Base-by-base conservation (phyloP, 768 basidiomycete genomes). In the Tulasnella sp. region DNA sequence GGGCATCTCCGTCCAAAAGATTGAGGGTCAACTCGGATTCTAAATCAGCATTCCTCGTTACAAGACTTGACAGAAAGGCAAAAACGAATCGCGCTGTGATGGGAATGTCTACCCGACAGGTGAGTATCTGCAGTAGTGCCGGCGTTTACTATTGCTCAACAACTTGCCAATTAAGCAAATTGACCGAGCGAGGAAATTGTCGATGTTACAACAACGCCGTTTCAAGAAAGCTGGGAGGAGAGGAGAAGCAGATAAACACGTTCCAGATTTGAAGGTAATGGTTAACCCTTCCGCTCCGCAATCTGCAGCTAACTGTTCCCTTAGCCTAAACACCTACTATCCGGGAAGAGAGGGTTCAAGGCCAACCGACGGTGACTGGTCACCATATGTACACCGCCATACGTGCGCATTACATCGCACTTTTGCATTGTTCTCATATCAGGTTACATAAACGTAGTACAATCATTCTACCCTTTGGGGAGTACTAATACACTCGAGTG, bases 171-270 rank as follows among this genome's bases (percentile, higher is more conserved):
- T 29, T 6, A 21, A 43, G 52, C 54, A 29, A 42, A 53, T 46
- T 58, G 32, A 12, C 7, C 25, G n/a, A 2, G 23, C n/a, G 21
- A 34, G 57, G 53, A 53, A 49, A 65, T 49, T 43, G 21, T 9
- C 59, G 51, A 23, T n/a, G 39, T 62, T 79, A 68, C 80, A 84
- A 65, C 74, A 97, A 58, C 84, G 88, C 62, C 87, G 89, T 65
- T 78, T 94, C 78, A 78, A 53, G 84, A 90, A 59, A 94, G 94
- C 68, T 80, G 81, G 75, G 76, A 82, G 41, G 94, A 90, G 23
- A 89, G 84, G 67, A 58, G 94, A 99, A 76, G 75, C 79, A 58
- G 90, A 93, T 72, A 81, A 87, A 62, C 77, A 77, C 9, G 90
- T 90, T 71, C 77, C 73, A 66, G 76, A 75, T 61, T 89, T 89